Base-by-base conservation (phyloP, 495 filamentous ascomycete genomes). In the Cercophora samala region DNA sequence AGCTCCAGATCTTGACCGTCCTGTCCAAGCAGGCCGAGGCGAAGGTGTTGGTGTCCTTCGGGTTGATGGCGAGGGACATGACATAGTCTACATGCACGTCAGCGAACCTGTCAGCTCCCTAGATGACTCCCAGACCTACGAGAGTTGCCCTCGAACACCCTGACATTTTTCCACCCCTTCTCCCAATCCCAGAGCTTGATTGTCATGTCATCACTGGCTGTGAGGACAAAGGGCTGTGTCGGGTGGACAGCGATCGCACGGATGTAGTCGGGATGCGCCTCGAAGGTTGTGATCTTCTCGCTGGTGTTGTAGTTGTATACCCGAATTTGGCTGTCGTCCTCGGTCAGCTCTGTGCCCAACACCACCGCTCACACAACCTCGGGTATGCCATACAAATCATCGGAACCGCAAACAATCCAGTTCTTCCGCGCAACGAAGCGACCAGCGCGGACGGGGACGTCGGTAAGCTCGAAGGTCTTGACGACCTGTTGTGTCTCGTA, bases 111-210 rank as follows among this genome's bases (percentile, higher is more conserved):
- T 75, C 51, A 71, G 70, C 56, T 65, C 15, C 3, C 25, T 18
- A 22, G 2, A 15, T 2, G 19, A 22, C 19, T 11, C 5, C 11
- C 25, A 24, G 11, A 70, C 73, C 8, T 75, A 77, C 75, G 83
- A 93, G 89, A 90, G 74, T 99, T 96, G n/a, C 95, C 95, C 76
- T 99, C 95, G 72, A 97, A 99, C 54, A 97, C 89, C 76, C 97
- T 92, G 19, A 98, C 92, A 72, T 94, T 97, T 78, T 97, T 98
- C 96, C 96, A 99, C 69, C 86, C 86, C 76, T 92, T 93, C 71
- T 98, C 95, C 95, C 95, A 99, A 80, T 99, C 93, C 96, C 96
- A 99, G 64, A 97, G 83, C 82, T 97, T 97, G 72, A 99, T 97
- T 46, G 92, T 97, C 95, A 98, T 98, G 74, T 99, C 95, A 91